Percentiles rank a stretch among this genome's conserved stretches.
Conservation (phyloP, 306 rosid genomes). For the Prunus mongolica region DNA sequence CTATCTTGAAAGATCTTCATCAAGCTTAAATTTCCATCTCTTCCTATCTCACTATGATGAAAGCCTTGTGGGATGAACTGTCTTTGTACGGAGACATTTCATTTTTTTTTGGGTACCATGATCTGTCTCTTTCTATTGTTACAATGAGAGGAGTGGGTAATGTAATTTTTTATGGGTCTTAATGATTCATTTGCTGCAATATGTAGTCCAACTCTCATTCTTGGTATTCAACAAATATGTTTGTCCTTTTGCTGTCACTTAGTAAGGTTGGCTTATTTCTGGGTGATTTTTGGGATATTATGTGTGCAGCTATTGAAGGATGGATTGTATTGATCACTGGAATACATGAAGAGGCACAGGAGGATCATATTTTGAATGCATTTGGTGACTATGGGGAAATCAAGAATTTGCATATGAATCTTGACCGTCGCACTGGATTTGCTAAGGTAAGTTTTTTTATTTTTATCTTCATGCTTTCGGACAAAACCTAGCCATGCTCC, state of each 20-base stretch:
- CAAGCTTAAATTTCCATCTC: too few relatives aligned
- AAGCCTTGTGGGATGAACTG: too few relatives aligned
- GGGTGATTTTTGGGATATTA: neutral
- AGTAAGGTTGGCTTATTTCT: neutral
- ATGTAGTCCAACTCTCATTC: neutral
- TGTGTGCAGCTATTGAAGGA: constrained; percentile 67
- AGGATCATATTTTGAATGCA: constrained; percentile 65
- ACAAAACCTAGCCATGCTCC: neutral
- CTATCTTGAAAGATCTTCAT: too few relatives aligned
- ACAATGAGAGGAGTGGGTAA: too few relatives aligned
- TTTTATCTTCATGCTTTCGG: neutral
- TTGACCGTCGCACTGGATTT: constrained; percentile 79
- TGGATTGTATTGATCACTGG: constrained; percentile 79
- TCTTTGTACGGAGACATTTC: too few relatives aligned
- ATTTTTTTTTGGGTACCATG: too few relatives aligned
- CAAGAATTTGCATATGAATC: constrained; percentile 67
- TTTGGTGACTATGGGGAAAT: constrained; percentile 81
- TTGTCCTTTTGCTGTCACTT: neutral
- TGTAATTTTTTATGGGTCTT: too few relatives aligned
- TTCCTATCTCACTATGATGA: too few relatives aligned
- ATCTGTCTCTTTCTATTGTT: too few relatives aligned
- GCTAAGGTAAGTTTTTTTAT: constrained; percentile 43
- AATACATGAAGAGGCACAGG: constrained; percentile 78
- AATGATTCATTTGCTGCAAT: too few relatives aligned
- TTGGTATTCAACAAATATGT: neutral